Evolutionary conservation across 148 eudicot genomes (phyloP).

Genomic region (Vaccinium darrowii): DNA sequence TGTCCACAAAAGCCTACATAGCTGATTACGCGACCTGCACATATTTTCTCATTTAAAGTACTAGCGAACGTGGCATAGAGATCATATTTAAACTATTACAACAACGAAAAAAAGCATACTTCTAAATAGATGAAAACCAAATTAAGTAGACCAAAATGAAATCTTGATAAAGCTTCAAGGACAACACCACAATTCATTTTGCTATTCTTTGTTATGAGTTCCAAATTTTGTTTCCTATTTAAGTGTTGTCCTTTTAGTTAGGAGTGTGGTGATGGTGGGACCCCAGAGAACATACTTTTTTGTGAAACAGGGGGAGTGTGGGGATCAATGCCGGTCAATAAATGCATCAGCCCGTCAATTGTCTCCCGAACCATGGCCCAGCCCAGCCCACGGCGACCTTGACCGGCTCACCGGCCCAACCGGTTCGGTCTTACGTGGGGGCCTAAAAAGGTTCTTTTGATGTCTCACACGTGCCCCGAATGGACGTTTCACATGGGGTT

Average conservation of each 20-base stretch:
- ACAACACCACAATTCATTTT: background rate
- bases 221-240: background rate
- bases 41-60: no score
- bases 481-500: conserved; percentile 7
- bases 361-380: background rate
- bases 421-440: background rate
- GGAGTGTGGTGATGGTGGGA: conserved; percentile 21
- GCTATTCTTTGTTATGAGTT: background rate
- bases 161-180: background rate
- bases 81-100: no score
- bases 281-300: background rate
- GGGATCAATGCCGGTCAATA: conserved; percentile 38
- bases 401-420: conserved; percentile 14
- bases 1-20: no score
- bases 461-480: background rate
- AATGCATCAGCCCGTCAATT: conserved; percentile 37
- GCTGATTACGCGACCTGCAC: no score
- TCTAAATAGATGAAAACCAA: background rate
- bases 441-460: background rate
- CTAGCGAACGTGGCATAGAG: no score
- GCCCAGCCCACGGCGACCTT: background rate
- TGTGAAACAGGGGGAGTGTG: background rate
- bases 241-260: background rate
- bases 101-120: no score
- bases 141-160: background rate